Evolutionary conservation across 306 rosid species (phyloP), one percentile per base, ranked within the genome.

Genomic region (Fagus sylvatica): DNA sequence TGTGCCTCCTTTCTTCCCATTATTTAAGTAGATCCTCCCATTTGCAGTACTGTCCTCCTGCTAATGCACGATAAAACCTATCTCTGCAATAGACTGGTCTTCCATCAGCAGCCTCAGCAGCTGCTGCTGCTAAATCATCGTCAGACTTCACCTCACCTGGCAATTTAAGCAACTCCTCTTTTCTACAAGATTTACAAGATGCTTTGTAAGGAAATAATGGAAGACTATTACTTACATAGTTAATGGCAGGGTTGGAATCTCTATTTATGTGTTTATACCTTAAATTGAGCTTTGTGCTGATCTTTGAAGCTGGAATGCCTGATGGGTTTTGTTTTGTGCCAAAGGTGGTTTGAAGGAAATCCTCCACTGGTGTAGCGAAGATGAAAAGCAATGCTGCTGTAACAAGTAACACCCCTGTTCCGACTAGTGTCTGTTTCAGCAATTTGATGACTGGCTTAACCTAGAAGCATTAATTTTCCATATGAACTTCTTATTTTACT

Each of bases 31-130:
- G 85, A 78, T 95, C 97, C 59, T 95, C 99, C 91, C 98, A 95
- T 87, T 87, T 95, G 98, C 97, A 95, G 85, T 91, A 95, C 71
- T 93, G 99, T 41, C 99, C 99, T 32, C 99, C 99, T 10, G 99
- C 99, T 82, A 95, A 85, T 74, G 96, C 98, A 74, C 97, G 93
- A 81, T 95, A 91, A 78, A 74, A 91, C 84, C 99, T 91, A 83
- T 95, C 99, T 82, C 97, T 89, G 88, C 99, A 93, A 82, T 93
- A 95, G 76, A 95, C 98, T 13, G 99, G 99, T 69, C 98, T 90
- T 79, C 99, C 97, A 60, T 91, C 98, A 13, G 99, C 99, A 48
- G 99, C 98, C 89, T 91, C 96, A 5, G 99, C 97, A 37, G 99
- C 99, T 4, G 97, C 99, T 8, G 99, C 96, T 72, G 99, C 98